Conservation (phyloP, 139 green algal species). For the Pseudopediastrum boryanum region DNA sequence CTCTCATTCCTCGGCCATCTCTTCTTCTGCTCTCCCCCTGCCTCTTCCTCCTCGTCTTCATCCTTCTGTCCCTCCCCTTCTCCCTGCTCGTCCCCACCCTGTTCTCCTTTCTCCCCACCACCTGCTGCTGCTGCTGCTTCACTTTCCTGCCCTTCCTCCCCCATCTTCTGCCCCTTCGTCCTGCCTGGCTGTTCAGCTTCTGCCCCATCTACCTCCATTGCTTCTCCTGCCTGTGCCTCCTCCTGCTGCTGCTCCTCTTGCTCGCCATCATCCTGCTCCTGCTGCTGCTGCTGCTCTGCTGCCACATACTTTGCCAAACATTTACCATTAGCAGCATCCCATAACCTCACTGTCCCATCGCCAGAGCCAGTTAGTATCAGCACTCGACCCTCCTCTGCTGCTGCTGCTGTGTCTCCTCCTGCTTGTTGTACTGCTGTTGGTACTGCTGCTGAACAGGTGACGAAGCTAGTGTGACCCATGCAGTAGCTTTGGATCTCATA, state of each 20-base stretch:
- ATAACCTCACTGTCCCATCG: slow-evolving; percentile 77
- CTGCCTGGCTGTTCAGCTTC: no score
- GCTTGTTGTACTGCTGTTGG: slow-evolving; percentile 1
- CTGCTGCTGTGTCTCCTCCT: background rate
- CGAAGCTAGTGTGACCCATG: slow-evolving; percentile 83
- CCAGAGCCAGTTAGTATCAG: slow-evolving; percentile 68
- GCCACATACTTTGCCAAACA: slow-evolving; percentile 43
- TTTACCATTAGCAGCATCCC: slow-evolving; percentile 56
- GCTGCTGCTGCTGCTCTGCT: slow-evolving; percentile 26
- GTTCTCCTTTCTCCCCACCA: background rate
- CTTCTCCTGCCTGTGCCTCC: background rate
- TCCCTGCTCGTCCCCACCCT: background rate
- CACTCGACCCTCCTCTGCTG: background rate
- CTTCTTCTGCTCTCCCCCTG: background rate
- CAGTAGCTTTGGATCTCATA: slow-evolving; percentile 88
- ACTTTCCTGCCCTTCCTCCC: background rate
- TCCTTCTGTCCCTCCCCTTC: background rate
- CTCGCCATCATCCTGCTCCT: slow-evolving; percentile 8
- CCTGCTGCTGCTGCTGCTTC: background rate
- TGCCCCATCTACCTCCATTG: background rate
- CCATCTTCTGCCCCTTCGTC: background rate
- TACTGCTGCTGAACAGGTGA: slow-evolving; percentile 65
- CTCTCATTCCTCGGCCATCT: slow-evolving; percentile 1
- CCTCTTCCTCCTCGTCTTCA: background rate
- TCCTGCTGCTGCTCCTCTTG: background rate